phyloP scores from a whole-genome alignment of 805 yeast genomes.

The Wickerhamomyces kurtzmanii region DNA sequence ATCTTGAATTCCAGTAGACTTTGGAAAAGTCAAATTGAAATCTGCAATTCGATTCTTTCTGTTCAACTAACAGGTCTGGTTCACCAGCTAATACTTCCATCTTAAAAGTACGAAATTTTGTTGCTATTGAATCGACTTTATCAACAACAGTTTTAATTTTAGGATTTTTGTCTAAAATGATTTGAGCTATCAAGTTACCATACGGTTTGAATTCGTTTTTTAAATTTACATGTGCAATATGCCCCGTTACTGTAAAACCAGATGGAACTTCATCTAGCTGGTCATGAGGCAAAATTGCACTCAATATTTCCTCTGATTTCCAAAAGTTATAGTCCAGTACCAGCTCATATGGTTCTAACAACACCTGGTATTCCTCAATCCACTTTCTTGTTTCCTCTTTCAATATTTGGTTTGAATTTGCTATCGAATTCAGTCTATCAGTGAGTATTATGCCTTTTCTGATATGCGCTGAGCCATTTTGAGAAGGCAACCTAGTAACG shows the following conservation, averaged over 20 bases:
- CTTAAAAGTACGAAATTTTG: conserved; percentile 82
- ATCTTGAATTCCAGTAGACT: conserved; percentile 95
- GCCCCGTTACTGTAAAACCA: conserved; percentile 91
- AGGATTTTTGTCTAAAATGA: conserved; percentile 71
- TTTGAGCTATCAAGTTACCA: conserved; percentile 76
- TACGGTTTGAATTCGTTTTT: conserved; percentile 79
- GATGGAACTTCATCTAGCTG: conserved; percentile 69
- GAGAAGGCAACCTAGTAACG: conserved; percentile 44
- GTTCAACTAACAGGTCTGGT: conserved; percentile 67
- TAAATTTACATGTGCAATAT: conserved; percentile 86
- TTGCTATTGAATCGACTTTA: conserved; percentile 78
- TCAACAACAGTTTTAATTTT: conserved; percentile 84
- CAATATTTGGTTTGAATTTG: conserved; percentile 26
- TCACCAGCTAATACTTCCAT: conserved; percentile 93
- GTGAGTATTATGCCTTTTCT: conserved; percentile 43
- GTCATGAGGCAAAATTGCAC: conserved; percentile 66
- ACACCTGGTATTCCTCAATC: conserved; percentile 36
- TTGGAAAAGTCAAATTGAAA: conserved; percentile 85
- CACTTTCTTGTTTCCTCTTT: conserved; percentile 31
- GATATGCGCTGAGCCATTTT: conserved; percentile 11
- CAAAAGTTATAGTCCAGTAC: conserved; percentile 67
- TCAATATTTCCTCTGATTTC: conserved; percentile 81
- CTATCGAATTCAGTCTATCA: conserved; percentile 33
- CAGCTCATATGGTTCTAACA: conserved; percentile 42
- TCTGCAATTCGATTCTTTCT: conserved; percentile 76